These are phyloP conservation scores for Eutrema heterophyllum DNA, from an alignment of 345 rosid genomes.

Conservation along the genomic window DNA sequence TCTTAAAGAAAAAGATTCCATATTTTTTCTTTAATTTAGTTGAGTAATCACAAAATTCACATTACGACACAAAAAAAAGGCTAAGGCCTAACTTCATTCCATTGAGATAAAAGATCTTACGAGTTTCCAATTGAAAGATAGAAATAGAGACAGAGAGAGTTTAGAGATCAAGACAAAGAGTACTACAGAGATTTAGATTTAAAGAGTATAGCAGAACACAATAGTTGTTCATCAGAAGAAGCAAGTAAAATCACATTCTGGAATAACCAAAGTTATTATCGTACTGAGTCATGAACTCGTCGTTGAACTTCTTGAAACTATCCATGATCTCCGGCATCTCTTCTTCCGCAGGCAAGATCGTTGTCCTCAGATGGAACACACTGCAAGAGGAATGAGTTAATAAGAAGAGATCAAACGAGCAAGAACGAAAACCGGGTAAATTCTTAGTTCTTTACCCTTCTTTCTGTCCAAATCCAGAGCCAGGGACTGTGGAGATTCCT, in stretches of 20 bases:
- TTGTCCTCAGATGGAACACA: conserved; percentile 92
- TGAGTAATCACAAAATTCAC: background rate
- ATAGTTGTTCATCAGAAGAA: conserved; percentile 5
- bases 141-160: background rate
- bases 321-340: conserved; percentile 95
- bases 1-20: too few species aligned
- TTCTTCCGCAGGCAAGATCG: conserved; percentile 90
- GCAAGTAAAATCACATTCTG: conserved; percentile 47
- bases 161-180: background rate
- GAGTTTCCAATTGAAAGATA: background rate
- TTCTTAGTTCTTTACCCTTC: conserved; percentile 55
- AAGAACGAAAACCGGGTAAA: background rate
- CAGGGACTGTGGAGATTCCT: conserved; percentile 99
- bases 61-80: background rate
- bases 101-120: background rate
- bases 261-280: conserved; percentile 68
- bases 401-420: background rate
- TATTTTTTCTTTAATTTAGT: background rate
- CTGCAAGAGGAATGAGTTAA: conserved; percentile 30
- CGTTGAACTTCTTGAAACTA: conserved; percentile 95
- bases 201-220: conserved; percentile 17
- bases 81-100: background rate
- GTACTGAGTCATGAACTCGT: conserved; percentile 89
- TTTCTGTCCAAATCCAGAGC: conserved; percentile 98
- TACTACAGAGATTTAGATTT: conserved; percentile 26